phyloP scores from a whole-genome alignment of 495 filamentous ascomycete species.

The Tuber melanosporum region DNA sequence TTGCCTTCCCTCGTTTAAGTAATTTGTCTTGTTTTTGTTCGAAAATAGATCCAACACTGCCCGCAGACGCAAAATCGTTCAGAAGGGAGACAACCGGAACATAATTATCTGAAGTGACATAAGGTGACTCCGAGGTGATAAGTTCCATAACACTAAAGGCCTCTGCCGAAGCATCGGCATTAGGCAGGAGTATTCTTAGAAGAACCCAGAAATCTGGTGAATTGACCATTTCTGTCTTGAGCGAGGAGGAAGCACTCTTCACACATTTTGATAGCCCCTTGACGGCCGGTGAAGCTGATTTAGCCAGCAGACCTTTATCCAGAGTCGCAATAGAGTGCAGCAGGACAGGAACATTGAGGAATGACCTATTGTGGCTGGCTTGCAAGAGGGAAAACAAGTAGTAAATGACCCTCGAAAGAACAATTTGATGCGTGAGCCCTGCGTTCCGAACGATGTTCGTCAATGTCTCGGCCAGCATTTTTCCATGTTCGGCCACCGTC shows the following conservation, averaged over 20 bases:
- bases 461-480: slow-evolving; percentile 68
- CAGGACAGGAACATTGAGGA: slow-evolving; percentile 84
- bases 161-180: slow-evolving; percentile 60
- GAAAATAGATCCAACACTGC: slow-evolving; percentile 66
- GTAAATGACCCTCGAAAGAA: slow-evolving; percentile 74
- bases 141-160: slow-evolving; percentile 78
- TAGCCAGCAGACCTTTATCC: slow-evolving; percentile 65
- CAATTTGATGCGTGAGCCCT: slow-evolving; percentile 65
- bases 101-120: slow-evolving; percentile 92
- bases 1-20: slow-evolving; percentile 44
- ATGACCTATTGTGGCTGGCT: slow-evolving; percentile 83
- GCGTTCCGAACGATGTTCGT: slow-evolving; percentile 77
- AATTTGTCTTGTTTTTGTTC: slow-evolving; percentile 74
- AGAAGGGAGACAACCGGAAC: slow-evolving; percentile 74
- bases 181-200: slow-evolving; percentile 62
- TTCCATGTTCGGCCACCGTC: slow-evolving; percentile 65
- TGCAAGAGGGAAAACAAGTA: slow-evolving; percentile 80
- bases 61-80: slow-evolving; percentile 83
- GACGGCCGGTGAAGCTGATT: slow-evolving; percentile 65
- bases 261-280: slow-evolving; percentile 76
- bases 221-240: slow-evolving; percentile 86
- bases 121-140: slow-evolving; percentile 58
- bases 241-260: slow-evolving; percentile 51
- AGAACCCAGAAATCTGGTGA: slow-evolving; percentile 98
- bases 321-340: slow-evolving; percentile 87